phyloP scores from a whole-genome alignment of 441 rosid genomes.

The Gossypium gossypioides region DNA sequence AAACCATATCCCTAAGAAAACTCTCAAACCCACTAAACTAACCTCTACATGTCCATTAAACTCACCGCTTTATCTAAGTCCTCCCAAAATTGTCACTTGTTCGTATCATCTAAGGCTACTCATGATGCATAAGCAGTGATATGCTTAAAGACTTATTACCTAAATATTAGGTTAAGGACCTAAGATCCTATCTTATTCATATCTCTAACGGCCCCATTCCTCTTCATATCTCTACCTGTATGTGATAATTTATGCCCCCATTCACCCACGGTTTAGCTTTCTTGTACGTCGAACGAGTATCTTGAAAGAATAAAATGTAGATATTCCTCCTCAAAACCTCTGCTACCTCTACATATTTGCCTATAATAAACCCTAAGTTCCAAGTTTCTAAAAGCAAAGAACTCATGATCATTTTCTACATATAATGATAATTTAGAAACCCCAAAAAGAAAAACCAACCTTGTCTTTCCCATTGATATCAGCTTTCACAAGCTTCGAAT shows the following conservation, averaged over 20 bases:
- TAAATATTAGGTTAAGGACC: not conserved
- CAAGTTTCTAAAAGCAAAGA: not conserved
- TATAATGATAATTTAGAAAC: not conserved
- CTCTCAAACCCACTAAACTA: not conserved
- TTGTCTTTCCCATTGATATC: constrained; percentile 95
- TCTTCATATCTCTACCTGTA: not conserved
- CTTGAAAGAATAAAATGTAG: not conserved
- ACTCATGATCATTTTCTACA: not conserved
- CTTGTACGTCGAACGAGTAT: not conserved
- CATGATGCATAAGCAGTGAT: not conserved
- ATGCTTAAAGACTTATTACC: not conserved
- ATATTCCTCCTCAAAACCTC: not conserved
- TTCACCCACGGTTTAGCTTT: not conserved
- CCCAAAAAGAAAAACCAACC: constrained; percentile 34
- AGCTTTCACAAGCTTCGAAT: constrained; percentile 96
- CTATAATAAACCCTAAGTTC: not conserved
- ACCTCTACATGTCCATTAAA: not conserved
- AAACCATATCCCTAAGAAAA: not conserved
- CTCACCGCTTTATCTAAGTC: not conserved
- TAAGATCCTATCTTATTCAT: not conserved
- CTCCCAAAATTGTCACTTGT: not conserved
- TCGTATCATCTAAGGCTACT: not conserved
- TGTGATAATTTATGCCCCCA: not conserved
- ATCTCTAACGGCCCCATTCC: not conserved
- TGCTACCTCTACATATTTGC: not conserved